Evolutionary conservation across 2,329 filamentous ascomycete genomes (phyloP).

Genomic region (Ophiostoma populinum): DNA sequence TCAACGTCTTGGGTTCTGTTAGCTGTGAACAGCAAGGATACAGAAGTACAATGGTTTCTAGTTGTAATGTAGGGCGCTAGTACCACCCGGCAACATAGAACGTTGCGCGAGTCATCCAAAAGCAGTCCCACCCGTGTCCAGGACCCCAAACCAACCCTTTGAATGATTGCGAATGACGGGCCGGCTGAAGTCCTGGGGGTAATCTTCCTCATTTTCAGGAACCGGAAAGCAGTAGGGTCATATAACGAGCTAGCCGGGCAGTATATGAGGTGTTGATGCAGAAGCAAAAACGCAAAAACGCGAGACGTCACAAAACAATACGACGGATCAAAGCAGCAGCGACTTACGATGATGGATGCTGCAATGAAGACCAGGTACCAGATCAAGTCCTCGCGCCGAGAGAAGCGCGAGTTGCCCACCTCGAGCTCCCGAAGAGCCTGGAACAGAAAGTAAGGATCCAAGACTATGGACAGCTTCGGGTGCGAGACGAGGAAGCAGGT

Average conservation of each 20-base stretch:
- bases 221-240: conserved; percentile 56
- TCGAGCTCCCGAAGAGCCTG: conserved; percentile 63
- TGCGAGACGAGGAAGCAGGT: conserved; percentile 26
- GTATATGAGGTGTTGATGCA: conserved; percentile 36
- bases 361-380: conserved; percentile 64
- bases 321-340: conserved; percentile 3
- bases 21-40: conserved; percentile 6
- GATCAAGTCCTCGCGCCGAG: conserved; percentile 59
- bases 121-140: conserved; percentile 59
- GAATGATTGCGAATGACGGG: conserved; percentile 47
- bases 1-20: conserved; percentile 24
- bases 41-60: no score
- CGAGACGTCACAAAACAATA: conserved; percentile 13
- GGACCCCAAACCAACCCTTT: conserved; percentile 43
- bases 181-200: conserved; percentile 44
- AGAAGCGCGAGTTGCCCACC: conserved; percentile 51
- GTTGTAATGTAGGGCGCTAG: conserved; percentile 51
- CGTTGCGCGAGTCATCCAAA: conserved; percentile 48
- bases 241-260: conserved; percentile 54
- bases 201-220: conserved; percentile 73
- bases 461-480: conserved; percentile 33
- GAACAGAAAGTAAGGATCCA: conserved; percentile 67
- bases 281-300: conserved; percentile 1
- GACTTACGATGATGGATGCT: conserved; percentile 60
- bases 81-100: conserved; percentile 39